phyloP scores from a whole-genome alignment of 257 asterid species.

The Lavandula angustifolia region DNA sequence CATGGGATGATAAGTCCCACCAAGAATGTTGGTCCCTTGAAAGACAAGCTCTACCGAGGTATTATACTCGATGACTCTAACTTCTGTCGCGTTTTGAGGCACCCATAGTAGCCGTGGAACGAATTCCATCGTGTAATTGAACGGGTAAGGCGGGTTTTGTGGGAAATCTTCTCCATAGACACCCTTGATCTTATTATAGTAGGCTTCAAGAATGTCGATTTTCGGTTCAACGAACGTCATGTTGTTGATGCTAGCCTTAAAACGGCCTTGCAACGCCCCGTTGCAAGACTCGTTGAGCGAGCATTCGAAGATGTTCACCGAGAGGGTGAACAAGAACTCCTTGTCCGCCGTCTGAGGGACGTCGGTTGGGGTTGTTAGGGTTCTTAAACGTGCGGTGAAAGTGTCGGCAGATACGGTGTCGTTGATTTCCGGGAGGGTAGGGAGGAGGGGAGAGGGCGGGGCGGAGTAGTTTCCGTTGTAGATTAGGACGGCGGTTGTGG shows the following conservation, averaged over 20 bases:
- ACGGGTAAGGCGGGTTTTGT: slow-evolving; percentile 39
- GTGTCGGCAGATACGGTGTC: slow-evolving; percentile 31
- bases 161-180: slow-evolving; percentile 48
- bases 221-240: slow-evolving; percentile 40
- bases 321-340: slow-evolving; percentile 40
- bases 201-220: slow-evolving; percentile 53
- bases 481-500: slow-evolving; percentile 45
- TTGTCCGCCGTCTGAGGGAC: slow-evolving; percentile 44
- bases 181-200: slow-evolving; percentile 39
- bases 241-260: slow-evolving; percentile 55
- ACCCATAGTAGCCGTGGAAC: slow-evolving; percentile 25
- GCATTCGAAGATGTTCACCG: slow-evolving; percentile 46
- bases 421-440: slow-evolving; percentile 29
- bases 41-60: slow-evolving; percentile 56
- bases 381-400: slow-evolving; percentile 37
- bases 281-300: slow-evolving; percentile 24
- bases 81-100: slow-evolving; percentile 38
- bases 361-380: slow-evolving; percentile 35
- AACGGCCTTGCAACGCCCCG: slow-evolving; percentile 25
- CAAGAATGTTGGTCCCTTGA: slow-evolving; percentile 55
- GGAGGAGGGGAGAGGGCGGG: slow-evolving; percentile 38
- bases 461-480: slow-evolving; percentile 43
- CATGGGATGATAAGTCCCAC: slow-evolving; percentile 68
- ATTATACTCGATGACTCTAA: slow-evolving; percentile 46
- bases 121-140: slow-evolving; percentile 40